phyloP scores from a whole-genome alignment of 352 stramenopile species.

The Saprolegnia parasitica region DNA sequence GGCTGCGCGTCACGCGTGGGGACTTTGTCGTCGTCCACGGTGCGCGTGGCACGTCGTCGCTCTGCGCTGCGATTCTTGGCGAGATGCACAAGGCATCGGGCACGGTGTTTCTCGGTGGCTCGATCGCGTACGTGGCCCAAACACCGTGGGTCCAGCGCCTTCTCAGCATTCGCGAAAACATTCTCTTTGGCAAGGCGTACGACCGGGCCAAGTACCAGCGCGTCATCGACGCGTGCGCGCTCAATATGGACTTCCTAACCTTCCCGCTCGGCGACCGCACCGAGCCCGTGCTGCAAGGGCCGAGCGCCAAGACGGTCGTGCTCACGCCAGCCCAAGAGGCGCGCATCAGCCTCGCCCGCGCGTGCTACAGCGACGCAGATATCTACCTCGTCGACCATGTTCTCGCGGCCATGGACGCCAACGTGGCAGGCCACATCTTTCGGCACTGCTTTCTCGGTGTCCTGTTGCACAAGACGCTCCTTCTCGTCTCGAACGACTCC shows the following conservation, averaged over 20 bases:
- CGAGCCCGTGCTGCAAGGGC: slow-evolving; percentile 27
- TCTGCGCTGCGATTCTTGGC: slow-evolving; percentile 24
- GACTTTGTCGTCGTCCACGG: slow-evolving; percentile 25
- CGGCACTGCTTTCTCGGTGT: slow-evolving; percentile 58
- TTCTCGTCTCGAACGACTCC: slow-evolving; percentile 32
- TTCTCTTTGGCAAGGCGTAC: slow-evolving; percentile 70
- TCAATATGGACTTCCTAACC: slow-evolving; percentile 29
- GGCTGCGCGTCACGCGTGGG: slow-evolving; percentile 18
- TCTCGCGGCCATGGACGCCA: slow-evolving; percentile 76
- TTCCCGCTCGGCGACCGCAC: slow-evolving; percentile 62
- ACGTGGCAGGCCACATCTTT: slow-evolving; percentile 87
- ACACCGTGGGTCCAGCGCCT: slow-evolving; percentile 70
- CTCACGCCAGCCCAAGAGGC: slow-evolving; percentile 15
- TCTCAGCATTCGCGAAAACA: slow-evolving; percentile 74
- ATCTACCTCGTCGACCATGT: slow-evolving; percentile 28
- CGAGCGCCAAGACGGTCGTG: slow-evolving; percentile 34
- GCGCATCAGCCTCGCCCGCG: slow-evolving; percentile 20
- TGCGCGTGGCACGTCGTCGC: slow-evolving; percentile 23
- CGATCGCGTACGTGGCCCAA: slow-evolving; percentile 34
- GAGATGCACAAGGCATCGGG: slow-evolving; percentile 28
- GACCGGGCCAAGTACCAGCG: slow-evolving; percentile 51
- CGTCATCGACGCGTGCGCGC: slow-evolving; percentile 31
- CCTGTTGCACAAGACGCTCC: slow-evolving; percentile 51
- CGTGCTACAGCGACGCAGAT: slow-evolving; percentile 29
- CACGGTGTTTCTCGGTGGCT: slow-evolving; percentile 36